These are phyloP conservation scores for Nemania abortiva DNA, from an alignment of 2,329 filamentous ascomycete genomes.

Conservation along the genomic window DNA sequence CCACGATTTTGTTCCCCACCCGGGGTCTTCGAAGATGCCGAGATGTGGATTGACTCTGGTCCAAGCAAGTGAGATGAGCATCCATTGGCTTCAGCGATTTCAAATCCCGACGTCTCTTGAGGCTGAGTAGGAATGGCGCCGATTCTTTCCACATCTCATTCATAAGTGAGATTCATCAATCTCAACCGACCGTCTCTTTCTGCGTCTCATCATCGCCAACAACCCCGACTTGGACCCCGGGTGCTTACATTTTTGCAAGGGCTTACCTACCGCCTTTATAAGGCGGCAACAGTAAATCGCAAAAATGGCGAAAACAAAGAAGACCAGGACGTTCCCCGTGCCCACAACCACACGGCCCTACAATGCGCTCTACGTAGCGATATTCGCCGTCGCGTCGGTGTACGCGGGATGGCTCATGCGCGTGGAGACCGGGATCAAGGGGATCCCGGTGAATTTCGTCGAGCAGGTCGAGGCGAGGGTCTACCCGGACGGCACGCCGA, in stretches of 20 bases:
- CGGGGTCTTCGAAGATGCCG: not conserved
- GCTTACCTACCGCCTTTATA: not conserved
- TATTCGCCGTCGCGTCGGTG: slow-evolving; percentile 37
- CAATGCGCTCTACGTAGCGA: slow-evolving; percentile 36
- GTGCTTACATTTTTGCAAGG: not conserved
- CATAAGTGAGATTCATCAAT: not conserved
- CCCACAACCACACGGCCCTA: slow-evolving; percentile 41
- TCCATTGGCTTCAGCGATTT: slow-evolving; percentile 30
- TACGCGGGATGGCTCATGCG: slow-evolving; percentile 43
- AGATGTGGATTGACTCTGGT: slow-evolving; percentile 14
- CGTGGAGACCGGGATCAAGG: slow-evolving; percentile 41
- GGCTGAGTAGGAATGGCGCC: slow-evolving; percentile 19
- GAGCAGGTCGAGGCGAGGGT: slow-evolving; percentile 36
- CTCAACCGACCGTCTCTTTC: not conserved
- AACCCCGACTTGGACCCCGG: not conserved
- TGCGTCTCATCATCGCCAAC: not conserved
- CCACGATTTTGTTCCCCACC: not conserved
- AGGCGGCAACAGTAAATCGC: not conserved
- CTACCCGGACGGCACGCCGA: slow-evolving; percentile 42
- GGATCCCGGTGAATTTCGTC: slow-evolving; percentile 42
- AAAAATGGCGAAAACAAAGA: slow-evolving; percentile 28
- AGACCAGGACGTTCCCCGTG: slow-evolving; percentile 9
- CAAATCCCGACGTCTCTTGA: slow-evolving; percentile 27
- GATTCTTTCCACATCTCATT: not conserved
- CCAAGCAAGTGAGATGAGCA: slow-evolving; percentile 1